Conservation (phyloP, 1,284 basidiomycete genomes). For the Cutaneotrichosporon cutaneum region DNA sequence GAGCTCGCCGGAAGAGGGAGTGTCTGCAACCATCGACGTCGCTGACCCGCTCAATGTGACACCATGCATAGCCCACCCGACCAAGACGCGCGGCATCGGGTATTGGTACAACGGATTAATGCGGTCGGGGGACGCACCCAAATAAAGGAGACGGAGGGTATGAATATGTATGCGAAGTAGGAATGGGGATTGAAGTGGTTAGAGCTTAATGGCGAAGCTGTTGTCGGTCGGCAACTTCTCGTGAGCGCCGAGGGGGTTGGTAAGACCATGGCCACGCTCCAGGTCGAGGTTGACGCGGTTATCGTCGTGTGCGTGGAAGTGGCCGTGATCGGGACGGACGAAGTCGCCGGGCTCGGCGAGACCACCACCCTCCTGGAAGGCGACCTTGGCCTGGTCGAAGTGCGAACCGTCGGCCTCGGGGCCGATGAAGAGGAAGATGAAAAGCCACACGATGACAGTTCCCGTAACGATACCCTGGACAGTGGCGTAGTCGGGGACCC, state of each 20-base stretch:
- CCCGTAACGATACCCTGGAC: constrained; percentile 85
- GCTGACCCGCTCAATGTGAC: background rate
- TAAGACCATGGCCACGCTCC: constrained; percentile 5
- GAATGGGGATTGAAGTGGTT: background rate
- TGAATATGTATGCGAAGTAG: background rate
- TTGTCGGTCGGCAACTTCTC: constrained; percentile 10
- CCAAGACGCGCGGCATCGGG: constrained; percentile 1
- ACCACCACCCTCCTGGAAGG: constrained; percentile 72
- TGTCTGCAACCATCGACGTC: no score
- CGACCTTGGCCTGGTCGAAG: constrained; percentile 77
- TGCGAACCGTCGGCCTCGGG: constrained; percentile 67
- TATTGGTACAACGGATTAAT: constrained; percentile 9
- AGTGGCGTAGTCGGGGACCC: constrained; percentile 70
- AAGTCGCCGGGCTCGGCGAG: constrained; percentile 54
- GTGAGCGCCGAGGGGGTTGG: background rate
- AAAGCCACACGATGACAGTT: constrained; percentile 52
- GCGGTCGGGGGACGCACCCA: constrained; percentile 1
- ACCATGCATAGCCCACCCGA: constrained; percentile 9
- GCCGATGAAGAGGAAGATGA: constrained; percentile 55
- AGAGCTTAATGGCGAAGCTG: constrained; percentile 7
- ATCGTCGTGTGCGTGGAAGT: constrained; percentile 4
- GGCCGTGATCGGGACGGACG: constrained; percentile 8
- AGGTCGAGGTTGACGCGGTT: constrained; percentile 10
- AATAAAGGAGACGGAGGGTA: background rate
- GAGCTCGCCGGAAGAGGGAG: no score